Conservation (phyloP, 2,329 filamentous ascomycete species). For the Aspergillus eucalypticola region DNA sequence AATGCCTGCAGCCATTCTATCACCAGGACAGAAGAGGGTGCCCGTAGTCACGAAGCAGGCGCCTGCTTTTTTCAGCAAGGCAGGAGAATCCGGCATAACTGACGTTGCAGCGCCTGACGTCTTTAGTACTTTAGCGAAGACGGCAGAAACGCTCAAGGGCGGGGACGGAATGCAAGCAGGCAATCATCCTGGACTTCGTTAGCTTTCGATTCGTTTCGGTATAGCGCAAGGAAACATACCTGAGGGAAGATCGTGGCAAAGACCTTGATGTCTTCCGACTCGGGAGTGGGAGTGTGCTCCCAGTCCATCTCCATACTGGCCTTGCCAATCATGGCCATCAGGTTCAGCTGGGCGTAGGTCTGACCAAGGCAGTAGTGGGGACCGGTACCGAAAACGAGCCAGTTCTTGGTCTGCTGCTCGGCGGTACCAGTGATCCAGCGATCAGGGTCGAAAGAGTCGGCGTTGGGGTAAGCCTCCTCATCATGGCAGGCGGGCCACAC, state of each 20-base stretch:
- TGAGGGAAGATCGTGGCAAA: conserved; percentile 98
- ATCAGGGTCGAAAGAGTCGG: conserved; percentile 86
- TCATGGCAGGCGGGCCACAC: conserved; percentile 90
- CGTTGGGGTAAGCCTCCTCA: conserved; percentile 85
- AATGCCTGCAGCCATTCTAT: conserved; percentile 22
- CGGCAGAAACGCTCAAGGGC: conserved; percentile 32
- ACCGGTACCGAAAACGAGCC: conserved; percentile 90
- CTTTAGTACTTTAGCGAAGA: conserved; percentile 1
- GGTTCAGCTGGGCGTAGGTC: conserved; percentile 83
- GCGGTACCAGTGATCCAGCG: conserved; percentile 89
- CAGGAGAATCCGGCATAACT: neutral
- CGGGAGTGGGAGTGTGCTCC: conserved; percentile 80
- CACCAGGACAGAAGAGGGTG: conserved; percentile 27
- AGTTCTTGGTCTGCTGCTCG: conserved; percentile 92
- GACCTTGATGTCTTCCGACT: conserved; percentile 93
- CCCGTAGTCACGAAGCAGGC: conserved; percentile 14
- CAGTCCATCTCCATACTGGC: conserved; percentile 84
- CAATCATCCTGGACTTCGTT: conserved; percentile 69
- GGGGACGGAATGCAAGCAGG: conserved; percentile 68
- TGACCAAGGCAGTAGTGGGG: conserved; percentile 97
- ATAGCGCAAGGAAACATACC: conserved; percentile 51
- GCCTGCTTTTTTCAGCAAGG: neutral
- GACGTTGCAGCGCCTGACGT: neutral
- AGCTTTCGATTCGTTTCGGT: conserved; percentile 21
- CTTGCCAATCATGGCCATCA: conserved; percentile 88